Evolutionary conservation across 805 yeast species (phyloP), one percentile per base, ranked within the genome.

Genomic region (Torulaspora microellipsoides): DNA sequence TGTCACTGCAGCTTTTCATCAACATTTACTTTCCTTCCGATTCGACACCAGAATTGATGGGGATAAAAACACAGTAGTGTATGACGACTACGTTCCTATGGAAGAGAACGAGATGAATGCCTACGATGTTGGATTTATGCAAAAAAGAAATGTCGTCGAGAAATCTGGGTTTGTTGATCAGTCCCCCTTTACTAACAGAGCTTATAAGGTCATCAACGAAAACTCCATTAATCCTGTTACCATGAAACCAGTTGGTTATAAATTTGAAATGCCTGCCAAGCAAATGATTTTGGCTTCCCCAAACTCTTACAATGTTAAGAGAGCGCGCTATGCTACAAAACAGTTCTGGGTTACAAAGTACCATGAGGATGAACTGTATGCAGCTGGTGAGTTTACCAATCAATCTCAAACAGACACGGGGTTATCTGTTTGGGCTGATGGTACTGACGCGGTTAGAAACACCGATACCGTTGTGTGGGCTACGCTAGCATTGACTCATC

Each of bases 341-440:
- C 91, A 83, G 62, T 65, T 85, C 52, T 85, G 91, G 90, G 89
- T 83, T 52, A 82, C 91, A 52, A 84, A 83, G 64, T 81, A 83
- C 68, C 69, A 70, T 49, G 93, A 85, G 60, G 74, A 81, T 59
- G 78, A 83, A 66, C 65, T 83, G 55, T 85, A 72, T 52, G 88
- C 90, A 39, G 90, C 89, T 46, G 95, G 95, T 64, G 90, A 83
- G 62, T 84, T 85, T 72, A 85, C 95, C 49, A 85, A 85, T 66
- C 95, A 85, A 68, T 83, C 90, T 12, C 74, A 75, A 45, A 58
- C 36, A 3, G 93, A 84, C 63, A 76, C 84, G 20, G 95, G 93
- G 60, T 61, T 85, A 41, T 81, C 79, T 30, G 71, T 64, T 34
- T 85, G 89, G 83, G 85, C 85, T 31, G 73, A 81, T 58, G 83